Conservation (phyloP, 2,329 filamentous ascomycete genomes). For the Aspergillus piperis region DNA sequence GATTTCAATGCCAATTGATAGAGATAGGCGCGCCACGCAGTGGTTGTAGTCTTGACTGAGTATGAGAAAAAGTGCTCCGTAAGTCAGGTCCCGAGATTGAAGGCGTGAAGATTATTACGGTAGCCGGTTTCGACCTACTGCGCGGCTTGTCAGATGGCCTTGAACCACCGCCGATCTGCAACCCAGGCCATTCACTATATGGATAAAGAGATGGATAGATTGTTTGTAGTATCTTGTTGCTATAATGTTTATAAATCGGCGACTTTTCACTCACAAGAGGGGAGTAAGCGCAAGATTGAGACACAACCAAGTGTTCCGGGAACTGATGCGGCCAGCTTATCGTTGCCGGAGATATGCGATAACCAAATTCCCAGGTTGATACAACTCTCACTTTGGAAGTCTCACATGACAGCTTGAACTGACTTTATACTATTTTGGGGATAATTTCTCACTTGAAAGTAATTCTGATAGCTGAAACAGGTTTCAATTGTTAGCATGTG, state of each 20-base stretch:
- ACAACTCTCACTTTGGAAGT: neutral
- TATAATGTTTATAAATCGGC: neutral
- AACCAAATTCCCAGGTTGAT: neutral
- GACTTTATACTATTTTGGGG: too few species aligned
- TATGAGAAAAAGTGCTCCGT: neutral
- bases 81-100: conserved; percentile 20
- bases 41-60: neutral
- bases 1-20: neutral
- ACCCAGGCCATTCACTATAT: neutral
- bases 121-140: conserved; percentile 20
- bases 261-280: neutral
- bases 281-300: neutral
- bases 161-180: neutral
- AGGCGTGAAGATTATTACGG: conserved; percentile 32
- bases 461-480: too few species aligned
- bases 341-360: conserved; percentile 2
- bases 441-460: too few species aligned
- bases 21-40: neutral
- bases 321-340: neutral
- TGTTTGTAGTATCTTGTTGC: neutral
- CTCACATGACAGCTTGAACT: neutral
- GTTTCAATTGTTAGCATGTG: too few species aligned
- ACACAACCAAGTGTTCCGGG: neutral
- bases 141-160: conserved; percentile 17
- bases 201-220: neutral